Percentiles rank a stretch among this genome's conserved stretches.
Conservation (phyloP, 805 yeast genomes). For the Cyberlindnera veronae region DNA sequence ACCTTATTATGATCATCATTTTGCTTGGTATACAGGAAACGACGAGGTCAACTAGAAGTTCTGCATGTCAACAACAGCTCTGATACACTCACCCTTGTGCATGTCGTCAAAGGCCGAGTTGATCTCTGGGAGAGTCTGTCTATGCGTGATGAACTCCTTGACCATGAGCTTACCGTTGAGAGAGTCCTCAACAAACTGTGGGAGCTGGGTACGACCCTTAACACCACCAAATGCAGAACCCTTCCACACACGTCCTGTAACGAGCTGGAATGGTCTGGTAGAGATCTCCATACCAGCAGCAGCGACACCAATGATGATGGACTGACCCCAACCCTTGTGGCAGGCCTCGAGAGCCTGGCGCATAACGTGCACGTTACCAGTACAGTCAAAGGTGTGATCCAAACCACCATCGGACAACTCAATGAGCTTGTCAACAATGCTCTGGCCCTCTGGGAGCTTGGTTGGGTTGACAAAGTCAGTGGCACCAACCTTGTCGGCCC, state of each 20-base stretch:
- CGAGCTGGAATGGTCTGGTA: slow-evolving; percentile 98
- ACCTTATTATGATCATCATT: no score
- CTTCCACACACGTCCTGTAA: slow-evolving; percentile 97
- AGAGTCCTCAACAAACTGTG: slow-evolving; percentile 84
- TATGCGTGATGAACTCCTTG: slow-evolving; percentile 93
- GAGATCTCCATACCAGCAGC: slow-evolving; percentile 97
- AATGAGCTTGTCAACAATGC: slow-evolving; percentile 74
- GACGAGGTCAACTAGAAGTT: no score
- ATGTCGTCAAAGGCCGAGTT: slow-evolving; percentile 91
- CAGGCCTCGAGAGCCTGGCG: slow-evolving; percentile 94
- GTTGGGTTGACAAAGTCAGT: slow-evolving; percentile 86
- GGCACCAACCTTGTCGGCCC: slow-evolving; percentile 96
- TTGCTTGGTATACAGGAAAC: no score
- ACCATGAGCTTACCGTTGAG: slow-evolving; percentile 78
- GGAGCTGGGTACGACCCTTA: slow-evolving; percentile 95
- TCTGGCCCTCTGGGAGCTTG: slow-evolving; percentile 70
- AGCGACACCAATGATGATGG: slow-evolving; percentile 95
- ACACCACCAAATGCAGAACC: slow-evolving; percentile 99
- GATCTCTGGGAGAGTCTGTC: slow-evolving; percentile 72
- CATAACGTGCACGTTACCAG: slow-evolving; percentile 95
- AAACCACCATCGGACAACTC: slow-evolving; percentile 96
- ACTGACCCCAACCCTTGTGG: slow-evolving; percentile 99
- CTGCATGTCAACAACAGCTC: slow-evolving; percentile 71
- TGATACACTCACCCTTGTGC: slow-evolving; percentile 90
- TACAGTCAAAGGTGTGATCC: slow-evolving; percentile 95